phyloP scores from a whole-genome alignment of 306 rosid species.

The Sphenostylis stenocarpa region DNA sequence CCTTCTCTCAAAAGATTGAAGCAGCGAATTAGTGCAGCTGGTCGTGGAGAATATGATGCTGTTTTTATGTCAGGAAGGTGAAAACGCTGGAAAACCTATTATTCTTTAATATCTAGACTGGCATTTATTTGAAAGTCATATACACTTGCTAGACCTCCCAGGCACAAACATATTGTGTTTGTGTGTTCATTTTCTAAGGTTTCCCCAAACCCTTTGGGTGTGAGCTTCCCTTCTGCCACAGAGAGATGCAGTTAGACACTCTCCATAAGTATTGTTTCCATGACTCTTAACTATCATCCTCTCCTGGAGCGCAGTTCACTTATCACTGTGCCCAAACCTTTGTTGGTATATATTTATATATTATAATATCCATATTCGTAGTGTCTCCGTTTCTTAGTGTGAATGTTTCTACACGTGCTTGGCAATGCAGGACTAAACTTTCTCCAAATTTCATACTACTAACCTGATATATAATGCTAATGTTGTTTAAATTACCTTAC shows the following conservation, averaged over 20 bases:
- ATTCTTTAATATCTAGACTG: constrained; percentile 9
- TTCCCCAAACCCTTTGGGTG: not conserved
- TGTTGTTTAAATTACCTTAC: not conserved
- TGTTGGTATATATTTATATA: not conserved
- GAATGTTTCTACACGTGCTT: not conserved
- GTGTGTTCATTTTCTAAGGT: not conserved
- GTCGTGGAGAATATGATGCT: constrained; percentile 84
- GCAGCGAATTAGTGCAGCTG: constrained; percentile 77
- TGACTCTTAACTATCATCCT: not conserved
- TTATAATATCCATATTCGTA: not conserved
- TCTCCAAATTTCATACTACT: not conserved
- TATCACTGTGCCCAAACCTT: not conserved
- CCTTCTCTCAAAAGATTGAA: constrained; percentile 90
- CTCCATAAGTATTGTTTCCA: not conserved
- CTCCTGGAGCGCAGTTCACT: not conserved
- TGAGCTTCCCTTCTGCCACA: not conserved
- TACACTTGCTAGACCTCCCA: constrained; percentile 5
- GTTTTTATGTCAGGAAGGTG: constrained; percentile 99
- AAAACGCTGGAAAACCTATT: constrained; percentile 6
- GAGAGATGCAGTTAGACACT: not conserved
- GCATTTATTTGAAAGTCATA: constrained; percentile 3
- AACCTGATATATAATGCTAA: not conserved
- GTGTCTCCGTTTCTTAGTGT: not conserved
- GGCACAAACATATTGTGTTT: not conserved
- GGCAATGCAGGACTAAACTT: not conserved